phyloP scores from a whole-genome alignment of 306 rosid species.

The Cicer judaicum region DNA sequence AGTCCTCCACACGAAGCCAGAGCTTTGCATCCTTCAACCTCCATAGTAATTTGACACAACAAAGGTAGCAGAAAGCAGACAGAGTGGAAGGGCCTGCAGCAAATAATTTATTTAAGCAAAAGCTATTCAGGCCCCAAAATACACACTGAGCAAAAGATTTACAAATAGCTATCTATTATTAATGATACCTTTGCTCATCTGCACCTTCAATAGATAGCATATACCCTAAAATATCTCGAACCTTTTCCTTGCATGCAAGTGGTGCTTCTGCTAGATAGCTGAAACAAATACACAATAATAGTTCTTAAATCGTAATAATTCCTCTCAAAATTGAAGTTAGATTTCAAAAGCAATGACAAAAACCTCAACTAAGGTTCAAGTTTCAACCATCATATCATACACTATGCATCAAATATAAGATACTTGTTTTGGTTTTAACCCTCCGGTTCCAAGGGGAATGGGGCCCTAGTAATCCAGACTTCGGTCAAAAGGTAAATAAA shows the following conservation, averaged over 20 bases:
- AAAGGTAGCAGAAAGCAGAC: conserved; percentile 87
- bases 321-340: not conserved
- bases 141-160: conserved; percentile 8
- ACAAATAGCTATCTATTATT: conserved; percentile 33
- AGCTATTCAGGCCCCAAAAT: conserved; percentile 29
- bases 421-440: no score
- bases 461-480: no score
- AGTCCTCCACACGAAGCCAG: conserved; percentile 74
- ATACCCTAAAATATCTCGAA: conserved; percentile 70
- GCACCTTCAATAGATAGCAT: conserved; percentile 85
- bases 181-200: conserved; percentile 80
- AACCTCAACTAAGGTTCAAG: conserved; percentile 27
- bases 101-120: conserved; percentile 42
- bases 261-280: conserved; percentile 98
- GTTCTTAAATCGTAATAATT: conserved; percentile 19
- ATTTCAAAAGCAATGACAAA: not conserved
- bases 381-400: not conserved
- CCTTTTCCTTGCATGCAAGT: conserved; percentile 77
- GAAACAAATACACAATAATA: conserved; percentile 48
- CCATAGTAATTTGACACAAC: conserved; percentile 83
- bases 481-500: no score
- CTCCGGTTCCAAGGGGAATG: no score
- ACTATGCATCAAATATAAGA: conserved; percentile 13
- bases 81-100: conserved; percentile 78
- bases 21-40: conserved; percentile 73